Evolutionary conservation across 1,284 basidiomycete species (phyloP).

Genomic region (Termitomyces sp.): DNA sequence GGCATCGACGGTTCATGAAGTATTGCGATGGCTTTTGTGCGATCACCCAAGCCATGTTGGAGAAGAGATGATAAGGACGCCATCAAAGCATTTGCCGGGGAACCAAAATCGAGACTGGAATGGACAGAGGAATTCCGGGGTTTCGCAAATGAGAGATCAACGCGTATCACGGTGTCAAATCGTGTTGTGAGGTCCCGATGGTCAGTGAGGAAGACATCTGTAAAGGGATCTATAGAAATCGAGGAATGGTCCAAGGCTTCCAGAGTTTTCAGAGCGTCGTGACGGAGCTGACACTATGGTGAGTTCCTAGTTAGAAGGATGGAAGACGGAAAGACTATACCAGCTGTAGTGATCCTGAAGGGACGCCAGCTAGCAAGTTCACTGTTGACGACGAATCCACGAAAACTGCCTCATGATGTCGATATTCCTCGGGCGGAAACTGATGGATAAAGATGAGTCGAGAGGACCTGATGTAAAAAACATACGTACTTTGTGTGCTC

Average conservation of each 20-base stretch:
- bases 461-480: background rate
- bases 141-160: slow-evolving; percentile 56
- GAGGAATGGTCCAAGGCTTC: slow-evolving; percentile 49
- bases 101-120: slow-evolving; percentile 57
- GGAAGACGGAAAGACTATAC: slow-evolving; percentile 34
- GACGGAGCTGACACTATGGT: slow-evolving; percentile 49
- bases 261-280: slow-evolving; percentile 74
- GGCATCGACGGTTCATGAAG: slow-evolving; percentile 45
- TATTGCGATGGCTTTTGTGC: slow-evolving; percentile 56
- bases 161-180: slow-evolving; percentile 62
- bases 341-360: slow-evolving; percentile 65
- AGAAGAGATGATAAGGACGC: slow-evolving; percentile 52
- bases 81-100: slow-evolving; percentile 51
- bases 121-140: slow-evolving; percentile 40
- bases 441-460: slow-evolving; percentile 22
- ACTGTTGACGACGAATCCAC: slow-evolving; percentile 78
- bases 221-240: slow-evolving; percentile 63
- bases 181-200: slow-evolving; percentile 53
- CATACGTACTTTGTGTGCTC: slow-evolving; percentile 40
- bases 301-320: background rate
- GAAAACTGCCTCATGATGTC: slow-evolving; percentile 52
- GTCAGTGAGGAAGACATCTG: slow-evolving; percentile 70
- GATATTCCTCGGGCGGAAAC: slow-evolving; percentile 57
- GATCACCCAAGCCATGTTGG: slow-evolving; percentile 65
- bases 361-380: slow-evolving; percentile 79